Conservation (phyloP, 1,139 yeast genomes). For the Chernovozyma sophiae-reginae region DNA sequence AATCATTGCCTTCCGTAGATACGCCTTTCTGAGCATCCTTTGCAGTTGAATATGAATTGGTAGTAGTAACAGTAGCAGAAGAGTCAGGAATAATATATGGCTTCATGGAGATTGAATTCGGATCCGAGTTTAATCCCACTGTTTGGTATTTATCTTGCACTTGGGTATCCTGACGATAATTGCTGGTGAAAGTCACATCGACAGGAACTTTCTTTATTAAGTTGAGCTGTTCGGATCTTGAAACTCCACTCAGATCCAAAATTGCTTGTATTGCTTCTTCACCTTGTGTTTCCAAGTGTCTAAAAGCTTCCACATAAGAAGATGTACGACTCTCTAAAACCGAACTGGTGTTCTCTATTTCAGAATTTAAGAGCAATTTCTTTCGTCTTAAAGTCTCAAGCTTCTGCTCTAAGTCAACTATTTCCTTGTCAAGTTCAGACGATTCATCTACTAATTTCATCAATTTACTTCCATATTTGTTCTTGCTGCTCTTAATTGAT, state of each 20-base stretch:
- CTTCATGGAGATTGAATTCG: neutral
- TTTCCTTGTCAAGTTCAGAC: constrained; percentile 35
- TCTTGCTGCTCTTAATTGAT: constrained; percentile 38
- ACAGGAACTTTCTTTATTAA: constrained; percentile 24
- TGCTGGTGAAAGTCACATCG: constrained; percentile 24
- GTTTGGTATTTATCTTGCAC: neutral
- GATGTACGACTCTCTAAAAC: constrained; percentile 50
- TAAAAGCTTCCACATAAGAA: constrained; percentile 37
- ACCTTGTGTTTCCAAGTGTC: constrained; percentile 39
- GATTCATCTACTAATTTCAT: constrained; percentile 33
- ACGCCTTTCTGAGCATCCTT: too few relatives aligned
- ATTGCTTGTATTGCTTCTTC: constrained; percentile 25
- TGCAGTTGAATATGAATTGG: neutral
- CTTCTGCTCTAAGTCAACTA: constrained; percentile 35
- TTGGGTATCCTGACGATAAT: neutral
- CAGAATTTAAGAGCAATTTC: constrained; percentile 32
- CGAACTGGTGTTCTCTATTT: constrained; percentile 50
- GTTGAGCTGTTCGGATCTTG: constrained; percentile 15
- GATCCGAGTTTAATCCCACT: neutral
- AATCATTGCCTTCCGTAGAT: too few relatives aligned
- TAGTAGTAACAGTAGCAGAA: neutral
- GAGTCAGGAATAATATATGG: neutral
- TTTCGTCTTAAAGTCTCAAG: constrained; percentile 34
- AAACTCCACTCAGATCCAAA: constrained; percentile 21
- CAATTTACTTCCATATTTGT: constrained; percentile 44